A percentile compares a stretch with the other conserved stretches of the same genome.
phyloP scores from a whole-genome alignment of 805 yeast species.

The Pichia phayaonensis region DNA sequence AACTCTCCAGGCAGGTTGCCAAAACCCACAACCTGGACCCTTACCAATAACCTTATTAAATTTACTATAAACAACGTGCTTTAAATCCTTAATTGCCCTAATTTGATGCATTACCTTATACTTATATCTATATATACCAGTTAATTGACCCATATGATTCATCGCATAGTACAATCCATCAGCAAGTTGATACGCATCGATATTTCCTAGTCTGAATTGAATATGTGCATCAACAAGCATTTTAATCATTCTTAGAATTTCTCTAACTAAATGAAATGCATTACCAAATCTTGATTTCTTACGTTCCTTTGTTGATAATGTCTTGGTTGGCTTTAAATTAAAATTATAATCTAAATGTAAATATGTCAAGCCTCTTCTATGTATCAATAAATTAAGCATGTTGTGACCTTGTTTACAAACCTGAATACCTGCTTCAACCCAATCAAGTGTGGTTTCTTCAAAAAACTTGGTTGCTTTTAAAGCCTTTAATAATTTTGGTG shows the following conservation, averaged over 20 bases:
- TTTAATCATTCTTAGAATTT: slow-evolving; percentile 75
- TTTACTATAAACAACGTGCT: slow-evolving; percentile 80
- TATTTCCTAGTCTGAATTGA: slow-evolving; percentile 81
- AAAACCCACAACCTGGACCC: slow-evolving; percentile 98
- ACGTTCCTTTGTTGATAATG: slow-evolving; percentile 92
- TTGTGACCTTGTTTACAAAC: slow-evolving; percentile 90
- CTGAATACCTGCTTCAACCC: slow-evolving; percentile 98
- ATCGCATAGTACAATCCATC: slow-evolving; percentile 88
- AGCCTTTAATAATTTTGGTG: slow-evolving; percentile 52
- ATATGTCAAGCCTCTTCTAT: slow-evolving; percentile 84
- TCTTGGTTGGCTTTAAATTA: slow-evolving; percentile 92
- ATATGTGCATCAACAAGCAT: slow-evolving; percentile 90
- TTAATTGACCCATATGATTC: slow-evolving; percentile 90
- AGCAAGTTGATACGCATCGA: slow-evolving; percentile 89
- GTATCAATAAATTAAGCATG: slow-evolving; percentile 84
- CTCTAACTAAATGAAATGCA: slow-evolving; percentile 91
- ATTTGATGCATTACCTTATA: slow-evolving; percentile 98
- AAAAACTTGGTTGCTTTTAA: slow-evolving; percentile 78
- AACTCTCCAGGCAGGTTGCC: slow-evolving; percentile 99
- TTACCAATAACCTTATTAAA: slow-evolving; percentile 86
- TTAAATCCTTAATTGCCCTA: slow-evolving; percentile 89
- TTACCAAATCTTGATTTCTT: slow-evolving; percentile 94
- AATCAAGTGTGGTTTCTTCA: slow-evolving; percentile 86
- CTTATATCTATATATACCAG: slow-evolving; percentile 95
- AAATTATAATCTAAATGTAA: slow-evolving; percentile 92